phyloP scores from a whole-genome alignment of 768 basidiomycete species.

The Lactarius indigo region DNA sequence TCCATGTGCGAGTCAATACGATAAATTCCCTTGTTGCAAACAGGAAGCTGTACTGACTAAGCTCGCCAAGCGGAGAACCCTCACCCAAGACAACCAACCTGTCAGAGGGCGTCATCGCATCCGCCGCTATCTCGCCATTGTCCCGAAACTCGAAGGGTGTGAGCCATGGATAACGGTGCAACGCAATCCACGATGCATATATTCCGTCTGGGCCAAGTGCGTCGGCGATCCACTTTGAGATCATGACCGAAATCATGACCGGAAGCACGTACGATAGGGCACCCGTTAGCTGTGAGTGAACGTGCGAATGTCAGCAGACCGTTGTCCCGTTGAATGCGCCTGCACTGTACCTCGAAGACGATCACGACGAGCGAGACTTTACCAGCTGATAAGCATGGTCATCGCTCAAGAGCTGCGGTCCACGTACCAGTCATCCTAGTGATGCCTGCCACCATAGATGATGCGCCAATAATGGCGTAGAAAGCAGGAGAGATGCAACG shows the following conservation, averaged over 20 bases:
- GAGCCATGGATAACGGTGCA: slow-evolving; percentile 69
- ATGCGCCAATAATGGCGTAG: slow-evolving; percentile 73
- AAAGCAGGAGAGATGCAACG: slow-evolving; percentile 72
- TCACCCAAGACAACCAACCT: slow-evolving; percentile 44
- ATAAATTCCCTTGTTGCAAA: neutral
- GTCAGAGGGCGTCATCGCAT: slow-evolving; percentile 53
- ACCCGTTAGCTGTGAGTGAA: slow-evolving; percentile 63
- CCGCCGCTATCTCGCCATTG: slow-evolving; percentile 56
- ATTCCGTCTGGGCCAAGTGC: slow-evolving; percentile 67
- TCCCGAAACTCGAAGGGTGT: slow-evolving; percentile 63
- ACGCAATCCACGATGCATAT: slow-evolving; percentile 68
- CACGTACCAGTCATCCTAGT: slow-evolving; percentile 70
- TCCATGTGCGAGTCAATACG: neutral
- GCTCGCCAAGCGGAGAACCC: slow-evolving; percentile 42
- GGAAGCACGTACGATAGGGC: slow-evolving; percentile 75
- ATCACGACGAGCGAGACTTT: slow-evolving; percentile 76
- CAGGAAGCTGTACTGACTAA: slow-evolving; percentile 36
- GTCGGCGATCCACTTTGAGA: slow-evolving; percentile 73
- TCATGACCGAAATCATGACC: slow-evolving; percentile 79
- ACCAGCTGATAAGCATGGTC: neutral
- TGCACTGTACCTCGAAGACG: slow-evolving; percentile 55
- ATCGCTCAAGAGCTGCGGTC: neutral
- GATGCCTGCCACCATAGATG: slow-evolving; percentile 72
- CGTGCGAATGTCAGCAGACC: neutral
- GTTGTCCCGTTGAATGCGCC: neutral